These are phyloP conservation scores for Nepenthes alata DNA, from an alignment of 179 eudicot species.

Conservation along the genomic window DNA sequence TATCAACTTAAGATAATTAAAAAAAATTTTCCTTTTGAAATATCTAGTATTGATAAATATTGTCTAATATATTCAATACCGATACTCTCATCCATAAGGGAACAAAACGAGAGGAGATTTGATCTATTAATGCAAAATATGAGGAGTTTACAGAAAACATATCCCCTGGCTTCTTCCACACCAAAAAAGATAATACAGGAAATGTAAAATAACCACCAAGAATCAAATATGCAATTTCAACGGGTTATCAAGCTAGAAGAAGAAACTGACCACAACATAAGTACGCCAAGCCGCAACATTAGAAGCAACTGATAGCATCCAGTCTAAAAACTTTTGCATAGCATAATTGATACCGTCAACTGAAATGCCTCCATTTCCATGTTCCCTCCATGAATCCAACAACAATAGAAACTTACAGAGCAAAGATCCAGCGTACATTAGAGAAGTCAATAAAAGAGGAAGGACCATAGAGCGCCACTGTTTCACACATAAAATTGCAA, in stretches of 20 bases:
- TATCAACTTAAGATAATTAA: too few species aligned
- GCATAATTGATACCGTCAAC: slow-evolving; percentile 12
- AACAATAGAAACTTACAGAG: slow-evolving; percentile 32
- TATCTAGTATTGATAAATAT: too few species aligned
- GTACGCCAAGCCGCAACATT: slow-evolving; percentile 69
- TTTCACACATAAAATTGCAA: slow-evolving; percentile 58
- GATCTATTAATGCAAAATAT: too few species aligned
- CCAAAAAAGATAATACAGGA: too few species aligned
- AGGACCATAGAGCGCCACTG: slow-evolving; percentile 78
- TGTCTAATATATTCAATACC: too few species aligned
- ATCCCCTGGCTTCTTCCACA: too few species aligned
- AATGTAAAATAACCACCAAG: too few species aligned
- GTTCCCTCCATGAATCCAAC: slow-evolving; percentile 30
- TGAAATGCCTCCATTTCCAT: slow-evolving; percentile 17
- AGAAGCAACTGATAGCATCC: slow-evolving; percentile 27
- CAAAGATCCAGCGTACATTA: slow-evolving; percentile 76
- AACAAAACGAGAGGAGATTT: too few species aligned
- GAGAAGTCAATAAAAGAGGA: slow-evolving; percentile 67
- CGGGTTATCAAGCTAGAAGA: not conserved
- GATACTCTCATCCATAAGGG: too few species aligned
- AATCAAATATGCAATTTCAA: too few species aligned
- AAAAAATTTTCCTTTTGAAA: too few species aligned
- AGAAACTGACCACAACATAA: slow-evolving; percentile 64
- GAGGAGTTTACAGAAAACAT: too few species aligned
- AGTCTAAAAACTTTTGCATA: slow-evolving; percentile 14